Percentiles rank a stretch among this genome's conserved stretches.
Conservation (phyloP, 768 basidiomycete species). For the Hericium alpestre region DNA sequence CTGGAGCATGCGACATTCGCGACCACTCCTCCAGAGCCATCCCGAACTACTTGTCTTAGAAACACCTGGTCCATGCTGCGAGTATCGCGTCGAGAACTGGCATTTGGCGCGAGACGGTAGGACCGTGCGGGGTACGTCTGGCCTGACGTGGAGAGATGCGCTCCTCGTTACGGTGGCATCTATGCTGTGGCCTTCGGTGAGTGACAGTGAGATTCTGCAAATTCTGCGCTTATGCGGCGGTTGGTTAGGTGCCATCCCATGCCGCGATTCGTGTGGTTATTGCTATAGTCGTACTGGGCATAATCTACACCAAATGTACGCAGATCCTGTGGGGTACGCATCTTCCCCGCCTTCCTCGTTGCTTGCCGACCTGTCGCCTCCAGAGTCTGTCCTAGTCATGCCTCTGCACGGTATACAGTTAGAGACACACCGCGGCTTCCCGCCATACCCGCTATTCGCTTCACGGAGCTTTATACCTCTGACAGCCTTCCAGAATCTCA, state of each 20-base stretch:
- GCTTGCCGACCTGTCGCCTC: not conserved
- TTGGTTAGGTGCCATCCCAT: not conserved
- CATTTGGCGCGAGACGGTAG: constrained; percentile 32
- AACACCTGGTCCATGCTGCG: constrained; percentile 33
- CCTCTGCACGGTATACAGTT: constrained; percentile 65
- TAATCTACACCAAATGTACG: constrained; percentile 28
- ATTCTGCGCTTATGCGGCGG: not conserved
- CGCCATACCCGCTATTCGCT: constrained; percentile 21
- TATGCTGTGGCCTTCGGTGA: constrained; percentile 11
- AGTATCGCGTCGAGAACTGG: constrained; percentile 53
- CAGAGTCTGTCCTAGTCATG: constrained; percentile 63
- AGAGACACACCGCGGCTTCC: constrained; percentile 56
- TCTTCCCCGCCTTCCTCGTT: not conserved
- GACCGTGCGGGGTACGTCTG: constrained; percentile 21
- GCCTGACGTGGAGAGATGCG: constrained; percentile 29
- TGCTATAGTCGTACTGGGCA: constrained; percentile 11
- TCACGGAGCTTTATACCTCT: constrained; percentile 52
- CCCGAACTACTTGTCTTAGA: constrained; percentile 45
- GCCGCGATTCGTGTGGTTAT: not conserved
- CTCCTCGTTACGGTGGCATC: constrained; percentile 17
- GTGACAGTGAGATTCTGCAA: not conserved
- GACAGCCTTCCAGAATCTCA: constrained; percentile 40
- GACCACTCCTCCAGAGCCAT: constrained; percentile 27
- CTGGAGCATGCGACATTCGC: constrained; percentile 25
- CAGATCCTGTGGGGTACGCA: constrained; percentile 38